Percentiles rank a stretch among this genome's conserved stretches.
These are phyloP conservation scores for Withania somnifera DNA, from an alignment of 305 asterid genomes.

Conservation along the genomic window DNA sequence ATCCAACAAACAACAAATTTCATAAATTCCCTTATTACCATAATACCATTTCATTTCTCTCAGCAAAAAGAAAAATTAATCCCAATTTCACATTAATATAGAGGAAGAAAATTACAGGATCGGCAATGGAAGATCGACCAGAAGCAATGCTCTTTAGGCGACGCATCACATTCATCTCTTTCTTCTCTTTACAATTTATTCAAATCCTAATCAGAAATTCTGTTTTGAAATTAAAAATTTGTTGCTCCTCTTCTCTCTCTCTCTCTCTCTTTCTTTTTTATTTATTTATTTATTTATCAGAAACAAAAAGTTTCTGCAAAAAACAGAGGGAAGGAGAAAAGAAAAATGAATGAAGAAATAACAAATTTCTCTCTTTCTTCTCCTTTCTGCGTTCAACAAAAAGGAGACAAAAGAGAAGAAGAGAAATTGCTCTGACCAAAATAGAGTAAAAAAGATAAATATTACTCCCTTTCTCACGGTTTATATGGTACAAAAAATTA, in stretches of 20 bases:
- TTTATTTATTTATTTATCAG: neutral
- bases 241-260: neutral
- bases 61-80: neutral
- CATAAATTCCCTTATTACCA: neutral
- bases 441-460: neutral
- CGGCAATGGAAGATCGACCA: constrained; percentile 86
- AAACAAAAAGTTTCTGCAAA: neutral
- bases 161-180: constrained; percentile 88
- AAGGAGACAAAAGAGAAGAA: constrained; percentile 7
- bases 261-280: too few relatives aligned
- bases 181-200: neutral
- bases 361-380: constrained; percentile 2
- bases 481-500: too few relatives aligned
- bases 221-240: neutral
- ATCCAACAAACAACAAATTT: neutral
- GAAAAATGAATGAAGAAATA: neutral
- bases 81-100: neutral
- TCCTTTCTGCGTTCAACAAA: neutral
- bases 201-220: neutral
- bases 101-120: constrained; percentile 53
- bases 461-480: too few relatives aligned
- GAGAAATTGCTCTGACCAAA: neutral
- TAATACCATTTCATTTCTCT: neutral
- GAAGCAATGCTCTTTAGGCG: constrained; percentile 98
- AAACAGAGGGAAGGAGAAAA: neutral